Conservation (phyloP, 495 filamentous ascomycete species). For the Daldinia concentrica region DNA sequence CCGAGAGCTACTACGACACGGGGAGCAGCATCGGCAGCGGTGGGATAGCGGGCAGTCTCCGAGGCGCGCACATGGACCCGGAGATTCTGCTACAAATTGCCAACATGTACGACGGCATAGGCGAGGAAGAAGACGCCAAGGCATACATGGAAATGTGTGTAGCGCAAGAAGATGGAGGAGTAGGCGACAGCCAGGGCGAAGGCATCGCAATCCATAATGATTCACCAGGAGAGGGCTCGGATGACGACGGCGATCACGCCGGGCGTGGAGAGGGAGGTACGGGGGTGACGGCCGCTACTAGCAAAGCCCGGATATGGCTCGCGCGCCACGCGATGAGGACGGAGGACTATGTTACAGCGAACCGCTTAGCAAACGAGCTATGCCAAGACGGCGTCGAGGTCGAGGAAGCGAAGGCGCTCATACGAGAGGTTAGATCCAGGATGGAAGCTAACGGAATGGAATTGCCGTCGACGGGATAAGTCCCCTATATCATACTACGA, state of each 20-base stretch:
- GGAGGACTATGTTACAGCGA: conserved; percentile 77
- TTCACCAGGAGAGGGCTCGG: conserved; percentile 61
- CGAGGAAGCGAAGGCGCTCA: conserved; percentile 95
- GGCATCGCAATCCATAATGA: conserved; percentile 57
- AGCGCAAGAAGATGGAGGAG: conserved; percentile 79
- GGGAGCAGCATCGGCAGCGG: conserved; percentile 58
- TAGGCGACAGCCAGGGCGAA: conserved; percentile 56
- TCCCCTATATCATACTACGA: neutral
- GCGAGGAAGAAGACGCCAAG: conserved; percentile 78
- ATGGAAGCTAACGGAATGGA: conserved; percentile 63
- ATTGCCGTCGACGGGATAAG: conserved; percentile 14
- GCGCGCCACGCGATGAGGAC: conserved; percentile 79
- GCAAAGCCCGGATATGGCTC: conserved; percentile 93
- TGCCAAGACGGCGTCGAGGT: conserved; percentile 98
- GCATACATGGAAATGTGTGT: conserved; percentile 95
- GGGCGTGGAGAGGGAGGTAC: conserved; percentile 60
- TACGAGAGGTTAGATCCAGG: conserved; percentile 85
- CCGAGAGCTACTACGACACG: conserved; percentile 79
- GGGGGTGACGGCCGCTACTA: conserved; percentile 87
- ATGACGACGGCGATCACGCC: conserved; percentile 61
- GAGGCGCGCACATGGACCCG: conserved; percentile 76
- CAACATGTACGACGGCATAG: conserved; percentile 81
- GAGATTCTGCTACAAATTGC: conserved; percentile 92
- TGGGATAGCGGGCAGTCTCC: conserved; percentile 44
- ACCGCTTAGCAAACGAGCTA: conserved; percentile 85